Base-by-base conservation (phyloP, 2,329 filamentous ascomycete genomes). In the Hirsutella thompsonii region DNA sequence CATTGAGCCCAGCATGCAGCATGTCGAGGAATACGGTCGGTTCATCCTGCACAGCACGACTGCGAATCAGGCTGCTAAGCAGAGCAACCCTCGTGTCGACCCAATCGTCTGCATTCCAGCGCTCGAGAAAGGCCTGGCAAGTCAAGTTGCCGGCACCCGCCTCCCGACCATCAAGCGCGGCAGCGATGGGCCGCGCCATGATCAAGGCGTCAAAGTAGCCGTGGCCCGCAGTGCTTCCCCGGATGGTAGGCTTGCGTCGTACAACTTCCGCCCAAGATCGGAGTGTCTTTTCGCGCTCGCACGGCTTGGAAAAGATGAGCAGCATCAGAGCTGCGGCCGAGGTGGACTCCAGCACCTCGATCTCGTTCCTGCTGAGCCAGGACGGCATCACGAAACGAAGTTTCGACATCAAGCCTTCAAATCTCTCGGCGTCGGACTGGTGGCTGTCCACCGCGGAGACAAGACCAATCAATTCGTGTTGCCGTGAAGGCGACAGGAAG, bases 1-100 rank as follows among this genome's bases (percentile, higher is more conserved):
- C 89, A 48, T 90, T 82, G 21, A 98, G 62, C 0, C 81, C 77
- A 33, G 72, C 70, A 1, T 59, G 54, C 8, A 82, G 58, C 2
- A 77, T 46, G 0, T 53, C 50, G 2, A 73, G 45, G 43, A 78
- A 71, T 3, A 52, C 49, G 5, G 50, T 47, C 3, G 62, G 55
- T 34, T 64, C 61, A 21, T 64, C 54, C 30, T 52, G 57, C 4
- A 77, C 55, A 4, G 72, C 55, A 5, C 60, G 59, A 42, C 67
- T 71, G 28, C 61, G 62, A 2, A 66, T 58, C 21, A 81, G 57
- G 38, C 71, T 73, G 44, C 72, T 67, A 11, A 81, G 58, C 20
- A 81, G 70, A 2, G 73, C 64, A 3, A 71, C 67, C 16, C 69
- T 64, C 3, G 67, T 72, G 10, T 77, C 72, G 14, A 77, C 61